Percentiles rank a stretch among this genome's conserved stretches.
Evolutionary conservation across 257 asterid genomes (phyloP).

Genomic region (Scutellaria barbata): DNA sequence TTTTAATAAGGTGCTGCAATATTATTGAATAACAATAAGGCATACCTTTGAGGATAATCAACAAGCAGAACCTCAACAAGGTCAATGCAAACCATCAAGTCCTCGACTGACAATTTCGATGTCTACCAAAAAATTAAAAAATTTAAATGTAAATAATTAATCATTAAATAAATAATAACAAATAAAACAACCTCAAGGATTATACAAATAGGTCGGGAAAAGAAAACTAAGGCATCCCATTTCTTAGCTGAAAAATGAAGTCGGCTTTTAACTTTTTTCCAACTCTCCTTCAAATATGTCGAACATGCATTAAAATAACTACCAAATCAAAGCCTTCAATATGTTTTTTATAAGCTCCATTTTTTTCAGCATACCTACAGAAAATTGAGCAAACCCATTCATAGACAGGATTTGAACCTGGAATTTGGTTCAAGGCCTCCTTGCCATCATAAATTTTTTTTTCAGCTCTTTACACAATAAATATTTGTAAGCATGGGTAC

Average conservation of each 20-base stretch:
- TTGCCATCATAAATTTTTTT: background rate
- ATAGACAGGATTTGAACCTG: no score
- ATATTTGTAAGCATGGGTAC: background rate
- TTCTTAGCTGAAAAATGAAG: constrained; percentile 21
- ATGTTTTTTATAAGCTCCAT: background rate
- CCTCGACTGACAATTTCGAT: constrained; percentile 80
- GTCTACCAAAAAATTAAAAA: constrained; percentile 52
- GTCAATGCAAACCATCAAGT: constrained; percentile 77
- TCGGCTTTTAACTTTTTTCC: constrained; percentile 14
- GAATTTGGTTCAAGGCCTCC: no score
- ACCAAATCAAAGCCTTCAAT: constrained; percentile 6
- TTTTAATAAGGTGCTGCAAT: constrained; percentile 14
- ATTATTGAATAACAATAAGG: constrained; percentile 25
- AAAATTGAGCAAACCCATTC: no score
- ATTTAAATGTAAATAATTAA: no score
- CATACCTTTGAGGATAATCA: constrained; percentile 83
- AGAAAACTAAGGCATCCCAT: background rate
- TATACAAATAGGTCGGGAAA: constrained; percentile 21
- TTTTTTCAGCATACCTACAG: no score
- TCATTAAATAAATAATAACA: background rate
- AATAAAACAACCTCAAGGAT: constrained; percentile 27
- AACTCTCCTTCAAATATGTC: background rate
- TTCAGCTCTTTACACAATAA: constrained; percentile 29
- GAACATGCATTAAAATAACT: constrained; percentile 25
- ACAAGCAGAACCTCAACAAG: constrained; percentile 87